phyloP scores from a whole-genome alignment of 164 flowering plant genomes.

The Echeveria elegans region DNA sequence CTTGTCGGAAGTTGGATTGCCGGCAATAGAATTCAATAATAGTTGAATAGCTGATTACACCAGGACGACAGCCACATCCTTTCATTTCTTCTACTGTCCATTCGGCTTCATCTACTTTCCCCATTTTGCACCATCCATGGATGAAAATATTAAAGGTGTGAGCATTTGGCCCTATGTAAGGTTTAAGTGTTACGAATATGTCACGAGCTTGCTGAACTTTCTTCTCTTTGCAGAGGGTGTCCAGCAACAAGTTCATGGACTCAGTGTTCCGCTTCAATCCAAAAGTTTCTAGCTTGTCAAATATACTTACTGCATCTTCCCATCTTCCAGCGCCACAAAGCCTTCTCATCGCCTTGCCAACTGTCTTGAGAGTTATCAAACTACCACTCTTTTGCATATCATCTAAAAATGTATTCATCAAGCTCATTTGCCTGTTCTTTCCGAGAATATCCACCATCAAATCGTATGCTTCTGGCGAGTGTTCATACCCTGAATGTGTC shows the following conservation, averaged over 20 bases:
- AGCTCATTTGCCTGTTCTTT: constrained; percentile 50
- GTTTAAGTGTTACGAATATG: constrained; percentile 48
- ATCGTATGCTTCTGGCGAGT: constrained; percentile 38
- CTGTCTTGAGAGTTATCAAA: constrained; percentile 37
- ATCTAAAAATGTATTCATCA: constrained; percentile 40
- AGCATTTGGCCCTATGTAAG: constrained; percentile 51
- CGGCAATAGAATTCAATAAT: constrained; percentile 55
- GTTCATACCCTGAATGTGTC: constrained; percentile 27
- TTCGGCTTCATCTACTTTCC: constrained; percentile 60
- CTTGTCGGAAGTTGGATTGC: constrained; percentile 36
- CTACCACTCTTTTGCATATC: constrained; percentile 30
- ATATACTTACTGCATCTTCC: constrained; percentile 46
- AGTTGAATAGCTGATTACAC: constrained; percentile 73
- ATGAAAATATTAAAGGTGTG: constrained; percentile 55
- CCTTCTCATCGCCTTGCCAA: constrained; percentile 75
- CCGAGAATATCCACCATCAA: constrained; percentile 67
- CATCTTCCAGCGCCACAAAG: constrained; percentile 61
- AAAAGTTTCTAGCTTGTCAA: constrained; percentile 37
- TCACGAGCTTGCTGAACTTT: constrained; percentile 62
- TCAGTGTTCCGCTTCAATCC: constrained; percentile 66
- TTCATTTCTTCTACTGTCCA: constrained; percentile 90
- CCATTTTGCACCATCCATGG: constrained; percentile 61
- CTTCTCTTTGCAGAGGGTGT: constrained; percentile 69
- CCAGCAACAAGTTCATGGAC: constrained; percentile 74
- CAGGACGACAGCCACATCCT: constrained; percentile 58